phyloP scores from a whole-genome alignment of 176 grass and related monocot species.

The Rhynchospora pubera region DNA sequence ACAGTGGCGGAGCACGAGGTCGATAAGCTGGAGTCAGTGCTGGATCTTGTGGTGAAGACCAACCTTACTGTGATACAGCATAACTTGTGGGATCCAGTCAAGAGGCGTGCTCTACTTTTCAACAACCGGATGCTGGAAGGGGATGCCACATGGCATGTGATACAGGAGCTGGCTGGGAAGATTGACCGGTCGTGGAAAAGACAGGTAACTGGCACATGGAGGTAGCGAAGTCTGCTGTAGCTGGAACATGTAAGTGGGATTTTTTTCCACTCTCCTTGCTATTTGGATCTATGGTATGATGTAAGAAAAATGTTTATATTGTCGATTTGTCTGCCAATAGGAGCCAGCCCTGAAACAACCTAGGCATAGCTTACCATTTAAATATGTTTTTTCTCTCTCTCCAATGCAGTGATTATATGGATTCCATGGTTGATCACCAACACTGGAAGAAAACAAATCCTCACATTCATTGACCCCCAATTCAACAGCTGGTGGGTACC shows the following conservation, averaged over 20 bases:
- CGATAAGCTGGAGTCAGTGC: conserved; percentile 46
- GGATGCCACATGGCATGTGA: conserved; percentile 85
- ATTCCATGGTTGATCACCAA: no score
- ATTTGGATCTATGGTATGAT: neutral
- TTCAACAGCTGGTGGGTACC: no score
- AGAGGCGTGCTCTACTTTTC: conserved; percentile 51
- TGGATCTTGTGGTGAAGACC: conserved; percentile 63
- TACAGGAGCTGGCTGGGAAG: conserved; percentile 53
- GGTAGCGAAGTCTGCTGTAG: conserved; percentile 15
- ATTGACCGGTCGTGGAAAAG: conserved; percentile 23
- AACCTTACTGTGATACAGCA: conserved; percentile 67
- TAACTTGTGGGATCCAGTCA: conserved; percentile 81
- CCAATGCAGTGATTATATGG: no score
- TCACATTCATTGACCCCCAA: no score
- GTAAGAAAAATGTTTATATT: no score
- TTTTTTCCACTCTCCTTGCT: neutral
- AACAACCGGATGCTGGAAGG: conserved; percentile 43
- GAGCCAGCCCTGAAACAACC: no score
- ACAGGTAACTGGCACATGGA: conserved; percentile 29
- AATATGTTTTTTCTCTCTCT: no score
- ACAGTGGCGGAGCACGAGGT: conserved; percentile 62
- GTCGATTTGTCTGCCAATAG: no score
- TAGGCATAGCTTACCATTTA: no score
- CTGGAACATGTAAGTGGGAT: neutral
- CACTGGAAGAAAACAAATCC: no score